These are phyloP conservation scores for Fomitopsis serialis DNA, from an alignment of 768 basidiomycete species.

Conservation along the genomic window DNA sequence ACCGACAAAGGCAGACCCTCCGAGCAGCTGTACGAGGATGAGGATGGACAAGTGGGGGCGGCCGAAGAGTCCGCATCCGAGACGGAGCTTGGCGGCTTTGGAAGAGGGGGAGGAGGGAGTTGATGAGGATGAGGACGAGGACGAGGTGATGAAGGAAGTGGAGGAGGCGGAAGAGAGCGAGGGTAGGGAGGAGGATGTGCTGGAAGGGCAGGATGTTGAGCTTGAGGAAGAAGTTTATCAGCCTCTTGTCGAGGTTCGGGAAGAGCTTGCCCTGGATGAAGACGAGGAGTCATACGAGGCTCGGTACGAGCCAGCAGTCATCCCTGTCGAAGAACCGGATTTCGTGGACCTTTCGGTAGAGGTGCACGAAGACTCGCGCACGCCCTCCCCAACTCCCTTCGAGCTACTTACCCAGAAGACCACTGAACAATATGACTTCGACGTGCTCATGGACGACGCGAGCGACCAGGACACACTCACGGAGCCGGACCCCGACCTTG, in stretches of 20 bases:
- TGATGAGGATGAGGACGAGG: not conserved
- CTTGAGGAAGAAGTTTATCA: no score
- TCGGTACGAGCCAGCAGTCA: no score
- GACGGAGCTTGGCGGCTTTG: not conserved
- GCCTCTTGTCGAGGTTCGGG: no score
- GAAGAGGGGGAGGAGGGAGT: not conserved
- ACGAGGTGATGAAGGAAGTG: not conserved
- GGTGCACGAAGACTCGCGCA: no score
- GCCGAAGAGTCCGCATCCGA: slow-evolving; percentile 64
- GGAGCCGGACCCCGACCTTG: not conserved
- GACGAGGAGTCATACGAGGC: no score
- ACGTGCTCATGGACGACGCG: slow-evolving; percentile 4
- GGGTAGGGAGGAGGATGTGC: no score
- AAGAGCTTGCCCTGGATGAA: no score
- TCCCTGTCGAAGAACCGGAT: not conserved
- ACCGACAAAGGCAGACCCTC: slow-evolving; percentile 62
- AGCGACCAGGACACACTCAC: not conserved
- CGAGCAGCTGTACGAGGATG: slow-evolving; percentile 46
- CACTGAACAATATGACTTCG: slow-evolving; percentile 13
- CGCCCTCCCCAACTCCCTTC: no score
- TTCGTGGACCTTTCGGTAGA: no score
- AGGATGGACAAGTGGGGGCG: slow-evolving; percentile 60
- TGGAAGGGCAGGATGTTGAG: no score
- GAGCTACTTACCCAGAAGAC: not conserved
- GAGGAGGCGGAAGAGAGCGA: no score